Evolutionary conservation across 306 rosid genomes (phyloP), one percentile per base, ranked within the genome.

Genomic region (Rosa chinensis): DNA sequence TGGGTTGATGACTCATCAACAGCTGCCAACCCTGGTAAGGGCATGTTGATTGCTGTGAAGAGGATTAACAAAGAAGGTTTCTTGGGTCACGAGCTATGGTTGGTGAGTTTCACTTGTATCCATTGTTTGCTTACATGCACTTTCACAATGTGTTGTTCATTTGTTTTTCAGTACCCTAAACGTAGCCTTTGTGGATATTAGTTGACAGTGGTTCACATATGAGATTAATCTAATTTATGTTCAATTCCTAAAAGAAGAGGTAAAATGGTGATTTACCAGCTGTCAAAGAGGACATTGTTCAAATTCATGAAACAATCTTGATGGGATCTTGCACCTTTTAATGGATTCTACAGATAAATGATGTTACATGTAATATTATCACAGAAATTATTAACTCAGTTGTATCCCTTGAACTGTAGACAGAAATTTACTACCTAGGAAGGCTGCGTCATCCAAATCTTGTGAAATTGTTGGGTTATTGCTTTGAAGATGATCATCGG

Each of bases 1-100:
- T 94, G 99, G 99, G 70, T 94, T 20, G 99, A 91, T 86, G 97
- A 91, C 83, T 63, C 93, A 52, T 89, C 90, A 9, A 82, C 82
- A 44, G 93, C 97, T 23, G 86, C 88, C 81, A 94, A 62, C 84
- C 92, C 99, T 5, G 97, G 99, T 45, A 89, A 87, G 21, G 97
- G 97, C 71, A 70, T 81, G 66, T 88, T 94, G 81, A 92, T 94
- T 83, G 99, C 99, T 39, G 99, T 83, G 12, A 94, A 94, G 89
- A 91, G 86, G 87, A 97, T 91, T 74, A 92, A 92, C 85, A 94
- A 89, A 85, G 97, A 94, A 83, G 89, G 99, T 81, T 66, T 81
- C 2, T 97, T 92, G 83, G 99, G 99, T 77, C 97, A 94, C 87
- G 88, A 84, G 83, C 97, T 91, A 84, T 94, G 99, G 99, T 70